Evolutionary conservation across 2,329 filamentous ascomycete genomes (phyloP), one percentile per base, ranked within the genome.

Genomic region (Xylaria sp.): DNA sequence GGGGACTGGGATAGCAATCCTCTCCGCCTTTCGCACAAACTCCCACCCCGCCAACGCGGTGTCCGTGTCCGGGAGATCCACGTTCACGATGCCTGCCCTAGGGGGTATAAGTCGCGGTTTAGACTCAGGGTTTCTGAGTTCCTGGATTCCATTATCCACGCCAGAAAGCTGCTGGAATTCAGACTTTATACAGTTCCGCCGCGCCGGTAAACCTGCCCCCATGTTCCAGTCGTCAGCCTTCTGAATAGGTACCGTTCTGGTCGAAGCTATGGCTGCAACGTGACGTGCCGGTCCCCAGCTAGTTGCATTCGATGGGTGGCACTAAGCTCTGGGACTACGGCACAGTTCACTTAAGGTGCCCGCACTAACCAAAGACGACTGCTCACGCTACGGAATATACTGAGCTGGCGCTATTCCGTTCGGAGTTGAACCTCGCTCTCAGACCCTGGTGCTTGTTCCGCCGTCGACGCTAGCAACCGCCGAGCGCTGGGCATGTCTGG

Each of bases 231-330:
- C 42, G 13, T 46, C 42, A 46, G 42, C 42, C 42, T 46, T 42
- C 42, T n/a, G 42, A 16, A 13, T n/a, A 16, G 16, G 16, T 16
- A 46, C 10, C 42, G 42, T 13, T 46, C 10, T 46, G 42, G 42
- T 46, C 13, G 11, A 46, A 16, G 42, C 19, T 42, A n/a, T 51
- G 11, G n/a, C 60, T 62, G 62, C 60, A 64, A 64, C 60, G 58
- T 62, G 60, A 60, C 58, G 60, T 59, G 58, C 51, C 35, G n/a
- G 23, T 42, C 55, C 52, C 52, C 46, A 42, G 57, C 23, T 46
- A 46, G 42, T 46, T 54, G 55, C 59, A 55, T 52, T 49, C 19
- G 10, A 18, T n/a, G 13, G 42, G 42, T 46, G 23, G 51, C 37
- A 42, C 37, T 42, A 42, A 3, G 8, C 11, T 42, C 37, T 42